phyloP scores from a whole-genome alignment of 163 green algal species.

The Trebouxiophyceae sp. region DNA sequence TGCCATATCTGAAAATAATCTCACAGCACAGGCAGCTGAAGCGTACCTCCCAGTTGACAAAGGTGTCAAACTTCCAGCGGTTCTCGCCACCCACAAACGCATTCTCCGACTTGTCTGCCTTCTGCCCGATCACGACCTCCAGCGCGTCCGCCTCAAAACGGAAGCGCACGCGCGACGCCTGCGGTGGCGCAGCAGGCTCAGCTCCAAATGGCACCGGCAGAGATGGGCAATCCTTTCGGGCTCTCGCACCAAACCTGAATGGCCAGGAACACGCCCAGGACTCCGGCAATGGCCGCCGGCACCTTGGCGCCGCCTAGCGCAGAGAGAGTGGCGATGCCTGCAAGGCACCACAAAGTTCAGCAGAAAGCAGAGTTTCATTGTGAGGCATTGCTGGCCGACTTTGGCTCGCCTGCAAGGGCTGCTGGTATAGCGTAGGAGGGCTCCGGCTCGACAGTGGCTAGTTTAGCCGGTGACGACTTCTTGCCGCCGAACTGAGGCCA shows the following conservation, averaged over 20 bases:
- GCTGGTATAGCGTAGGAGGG: conserved; percentile 35
- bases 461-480: too few species aligned
- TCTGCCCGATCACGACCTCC: conserved; percentile 54
- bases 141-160: conserved; percentile 68
- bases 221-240: too few species aligned
- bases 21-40: too few species aligned
- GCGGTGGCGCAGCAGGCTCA: background rate
- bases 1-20: too few species aligned
- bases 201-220: background rate
- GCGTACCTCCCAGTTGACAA: conserved; percentile 78
- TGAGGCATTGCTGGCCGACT: background rate
- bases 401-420: conserved; percentile 7
- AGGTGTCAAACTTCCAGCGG: conserved; percentile 73
- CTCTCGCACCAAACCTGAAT: conserved; percentile 58
- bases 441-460: conserved; percentile 29
- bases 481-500: too few species aligned
- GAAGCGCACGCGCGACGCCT: conserved; percentile 63
- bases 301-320: conserved; percentile 14
- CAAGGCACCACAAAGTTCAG: background rate
- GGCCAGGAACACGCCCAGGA: conserved; percentile 70
- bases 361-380: background rate
- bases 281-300: conserved; percentile 24
- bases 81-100: conserved; percentile 82
- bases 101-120: conserved; percentile 69
- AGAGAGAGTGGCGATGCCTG: conserved; percentile 10